These are phyloP conservation scores for Ceratocystis variospora DNA, from an alignment of 2,329 filamentous ascomycete species.

Conservation along the genomic window DNA sequence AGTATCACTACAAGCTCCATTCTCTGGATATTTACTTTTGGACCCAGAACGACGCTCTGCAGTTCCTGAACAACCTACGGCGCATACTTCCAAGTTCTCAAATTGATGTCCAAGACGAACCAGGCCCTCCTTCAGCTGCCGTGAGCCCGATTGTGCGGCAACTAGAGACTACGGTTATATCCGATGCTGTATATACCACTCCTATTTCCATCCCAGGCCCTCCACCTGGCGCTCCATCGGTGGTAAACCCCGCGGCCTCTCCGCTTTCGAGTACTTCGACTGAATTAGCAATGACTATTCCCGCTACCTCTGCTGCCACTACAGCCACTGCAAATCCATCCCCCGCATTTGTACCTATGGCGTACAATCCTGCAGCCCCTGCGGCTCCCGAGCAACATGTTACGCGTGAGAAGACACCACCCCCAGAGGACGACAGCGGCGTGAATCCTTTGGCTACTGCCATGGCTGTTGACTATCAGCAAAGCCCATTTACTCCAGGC, in stretches of 20 bases:
- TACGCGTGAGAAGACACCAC: conserved; percentile 67
- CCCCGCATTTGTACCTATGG: conserved; percentile 44
- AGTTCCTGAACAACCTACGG: conserved; percentile 55
- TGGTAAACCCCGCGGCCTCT: conserved; percentile 12
- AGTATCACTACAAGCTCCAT: conserved; percentile 66
- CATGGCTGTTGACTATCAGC: conserved; percentile 42
- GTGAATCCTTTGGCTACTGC: conserved; percentile 45
- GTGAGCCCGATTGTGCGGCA: conserved; percentile 61
- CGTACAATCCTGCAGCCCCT: conserved; percentile 69
- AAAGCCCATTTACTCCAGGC: conserved; percentile 39
- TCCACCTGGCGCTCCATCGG: conserved; percentile 20
- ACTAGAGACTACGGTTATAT: conserved; percentile 57
- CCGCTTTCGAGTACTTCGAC: neutral
- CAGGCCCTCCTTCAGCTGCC: conserved; percentile 34
- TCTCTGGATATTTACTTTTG: conserved; percentile 69
- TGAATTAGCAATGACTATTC: neutral
- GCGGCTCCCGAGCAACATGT: conserved; percentile 57
- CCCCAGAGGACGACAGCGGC: conserved; percentile 38
- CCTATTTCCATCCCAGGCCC: conserved; percentile 20
- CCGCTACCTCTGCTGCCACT: conserved; percentile 26
- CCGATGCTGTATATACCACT: conserved; percentile 37
- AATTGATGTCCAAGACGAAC: conserved; percentile 52
- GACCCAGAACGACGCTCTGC: conserved; percentile 56
- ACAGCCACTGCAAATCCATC: conserved; percentile 21
- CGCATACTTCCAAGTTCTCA: conserved; percentile 48